Conservation (phyloP, 2,329 filamentous ascomycete genomes). For the Trichoderma breve region DNA sequence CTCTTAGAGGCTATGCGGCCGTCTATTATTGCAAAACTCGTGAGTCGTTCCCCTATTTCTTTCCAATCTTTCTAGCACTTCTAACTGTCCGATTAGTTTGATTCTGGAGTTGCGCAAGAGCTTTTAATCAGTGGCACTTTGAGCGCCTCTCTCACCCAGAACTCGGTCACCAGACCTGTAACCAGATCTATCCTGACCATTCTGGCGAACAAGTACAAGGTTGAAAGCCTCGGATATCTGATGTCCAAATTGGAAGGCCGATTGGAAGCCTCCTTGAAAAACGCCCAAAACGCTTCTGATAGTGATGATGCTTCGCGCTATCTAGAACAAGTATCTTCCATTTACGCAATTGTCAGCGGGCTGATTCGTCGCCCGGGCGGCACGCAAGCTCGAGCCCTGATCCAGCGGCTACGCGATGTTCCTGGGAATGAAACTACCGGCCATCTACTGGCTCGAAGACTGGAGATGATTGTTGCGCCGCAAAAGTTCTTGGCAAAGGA, state of each 20-base stretch:
- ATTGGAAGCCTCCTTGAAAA: conserved; percentile 25
- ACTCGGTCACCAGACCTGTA: conserved; percentile 28
- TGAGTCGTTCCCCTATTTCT: conserved; percentile 25
- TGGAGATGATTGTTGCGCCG: conserved; percentile 44
- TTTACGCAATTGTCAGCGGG: conserved; percentile 39
- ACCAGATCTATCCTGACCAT: conserved; percentile 40
- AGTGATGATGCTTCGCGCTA: conserved; percentile 20
- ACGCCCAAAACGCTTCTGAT: not conserved
- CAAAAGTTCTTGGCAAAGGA: conserved; percentile 40
- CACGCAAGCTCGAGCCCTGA: conserved; percentile 33
- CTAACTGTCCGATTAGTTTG: conserved; percentile 34
- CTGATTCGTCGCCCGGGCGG: conserved; percentile 40
- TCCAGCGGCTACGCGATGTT: conserved; percentile 38
- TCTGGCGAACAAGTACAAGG: conserved; percentile 46
- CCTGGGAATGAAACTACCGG: conserved; percentile 36
- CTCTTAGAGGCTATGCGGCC: conserved; percentile 39
- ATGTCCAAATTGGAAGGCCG: conserved; percentile 30
- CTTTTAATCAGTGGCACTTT: conserved; percentile 32
- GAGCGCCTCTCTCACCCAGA: conserved; percentile 7
- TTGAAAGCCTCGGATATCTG: conserved; percentile 33
- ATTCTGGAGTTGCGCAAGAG: conserved; percentile 36
- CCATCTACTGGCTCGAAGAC: conserved; percentile 40
- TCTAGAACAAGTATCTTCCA: conserved; percentile 32
- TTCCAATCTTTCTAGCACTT: not conserved
- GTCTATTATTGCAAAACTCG: conserved; percentile 34